Evolutionary conservation across 2,329 filamentous ascomycete species (phyloP), one percentile per base, ranked within the genome.

Genomic region (Geosmithia morbida): DNA sequence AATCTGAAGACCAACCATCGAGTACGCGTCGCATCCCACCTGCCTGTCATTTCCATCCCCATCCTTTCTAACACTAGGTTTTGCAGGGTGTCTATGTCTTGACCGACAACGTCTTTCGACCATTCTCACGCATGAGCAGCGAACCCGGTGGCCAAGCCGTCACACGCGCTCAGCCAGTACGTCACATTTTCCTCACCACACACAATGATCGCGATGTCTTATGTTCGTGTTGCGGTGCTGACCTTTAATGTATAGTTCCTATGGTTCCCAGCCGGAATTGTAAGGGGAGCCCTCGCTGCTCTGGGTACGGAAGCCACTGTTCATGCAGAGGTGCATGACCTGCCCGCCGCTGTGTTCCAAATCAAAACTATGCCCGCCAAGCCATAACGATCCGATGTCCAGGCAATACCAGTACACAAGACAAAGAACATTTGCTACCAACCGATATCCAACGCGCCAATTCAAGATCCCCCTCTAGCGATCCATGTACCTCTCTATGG

Each of bases 1-100:
- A 98, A 98, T 62, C 74, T 98, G 44, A 98, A 98, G 68, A 98
- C 92, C 8, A 98, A 98, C 61, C 92, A 98, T 62, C 74, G 92
- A 56, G 84, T 87, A 68, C 17, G 72, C 20, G 20, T 4, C n/a
- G 2, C 5, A 3, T 8, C 30, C 18, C 20, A 44, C 6, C 11
- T 39, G 19, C 10, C 6, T 8, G 16, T 42, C 19, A 30, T 29
- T 33, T 41, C 7, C 33, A 45, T 7, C n/a, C 7, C 10, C 5
- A 43, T 20, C 11, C 29, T 5, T 40, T 16, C 13, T 39, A 11
- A 14, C 19, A 48, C 46, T 10, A 26, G 30, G 18, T 20, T 16
- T 30, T 46, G 17, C 50, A 87, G 81, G 92, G 92, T 46, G 88
- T 97, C 55, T 98, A 96, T 64, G 92, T 98, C 42, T 70, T 98